phyloP scores from a whole-genome alignment of 2,329 filamentous ascomycete genomes.

The Rutstroemia sp. region DNA sequence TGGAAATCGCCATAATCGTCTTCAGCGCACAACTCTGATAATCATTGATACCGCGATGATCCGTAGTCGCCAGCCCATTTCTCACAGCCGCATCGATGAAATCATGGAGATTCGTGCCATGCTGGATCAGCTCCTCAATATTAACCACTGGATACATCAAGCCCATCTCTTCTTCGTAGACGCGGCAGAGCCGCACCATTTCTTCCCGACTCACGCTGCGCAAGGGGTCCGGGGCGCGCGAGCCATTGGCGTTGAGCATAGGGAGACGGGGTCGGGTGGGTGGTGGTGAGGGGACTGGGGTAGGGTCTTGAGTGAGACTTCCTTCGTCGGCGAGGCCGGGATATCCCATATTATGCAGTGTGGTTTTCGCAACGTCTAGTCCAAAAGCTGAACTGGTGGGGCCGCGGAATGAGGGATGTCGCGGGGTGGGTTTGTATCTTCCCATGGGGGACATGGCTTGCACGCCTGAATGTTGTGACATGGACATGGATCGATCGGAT shows the following conservation, averaged over 20 bases:
- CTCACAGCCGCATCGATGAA: conserved; percentile 64
- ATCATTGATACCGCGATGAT: conserved; percentile 41
- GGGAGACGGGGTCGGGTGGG: conserved; percentile 16
- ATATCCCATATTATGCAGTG: conserved; percentile 85
- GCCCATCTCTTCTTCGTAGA: conserved; percentile 86
- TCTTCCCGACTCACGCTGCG: conserved; percentile 74
- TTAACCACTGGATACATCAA: conserved; percentile 86
- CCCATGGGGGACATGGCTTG: conserved; percentile 18
- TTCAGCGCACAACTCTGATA: conserved; percentile 68
- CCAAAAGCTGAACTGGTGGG: conserved; percentile 82
- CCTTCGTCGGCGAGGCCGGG: conserved; percentile 60
- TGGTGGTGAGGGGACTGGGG: conserved; percentile 32
- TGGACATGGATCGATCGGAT: conserved; percentile 24
- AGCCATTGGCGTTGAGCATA: conserved; percentile 17
- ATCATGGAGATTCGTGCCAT: conserved; percentile 61
- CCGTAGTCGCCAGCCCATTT: conserved; percentile 48
- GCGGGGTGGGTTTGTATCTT: conserved; percentile 18
- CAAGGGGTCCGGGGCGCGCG: conserved; percentile 65
- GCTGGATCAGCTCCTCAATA: conserved; percentile 61
- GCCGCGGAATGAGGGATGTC: conserved; percentile 63
- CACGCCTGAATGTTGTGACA: conserved; percentile 18
- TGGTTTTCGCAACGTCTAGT: conserved; percentile 79
- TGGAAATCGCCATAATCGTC: conserved; percentile 70
- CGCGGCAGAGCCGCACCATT: conserved; percentile 66
- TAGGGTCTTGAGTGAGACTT: conserved; percentile 43